Percentiles rank a stretch among this genome's conserved stretches.
phyloP scores from a whole-genome alignment of 306 rosid genomes.

The Ceratonia siliqua region DNA sequence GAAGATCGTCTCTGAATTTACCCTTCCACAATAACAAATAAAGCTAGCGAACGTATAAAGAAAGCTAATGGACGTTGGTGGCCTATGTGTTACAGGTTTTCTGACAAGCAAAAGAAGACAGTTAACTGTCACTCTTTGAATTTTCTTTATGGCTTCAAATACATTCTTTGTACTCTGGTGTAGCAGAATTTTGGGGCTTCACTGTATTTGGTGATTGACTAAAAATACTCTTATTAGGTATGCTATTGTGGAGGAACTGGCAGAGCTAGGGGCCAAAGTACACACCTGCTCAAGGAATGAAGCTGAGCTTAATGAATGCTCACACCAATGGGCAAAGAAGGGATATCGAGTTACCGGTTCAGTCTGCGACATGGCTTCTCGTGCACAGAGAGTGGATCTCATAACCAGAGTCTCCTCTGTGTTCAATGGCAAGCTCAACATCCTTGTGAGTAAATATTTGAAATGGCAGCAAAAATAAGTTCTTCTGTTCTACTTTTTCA shows the following conservation, averaged over 20 bases:
- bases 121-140: too few species aligned
- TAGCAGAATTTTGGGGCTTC: neutral
- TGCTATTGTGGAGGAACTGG: slow-evolving; percentile 29
- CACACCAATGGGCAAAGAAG: slow-evolving; percentile 6
- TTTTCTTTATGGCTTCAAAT: neutral
- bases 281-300: slow-evolving; percentile 29
- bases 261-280: slow-evolving; percentile 7
- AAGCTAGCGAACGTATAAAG: too few species aligned
- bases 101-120: too few species aligned
- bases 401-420: slow-evolving; percentile 5
- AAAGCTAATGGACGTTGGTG: too few species aligned
- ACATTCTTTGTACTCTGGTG: neutral
- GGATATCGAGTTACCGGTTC: slow-evolving; percentile 29
- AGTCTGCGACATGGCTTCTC: slow-evolving; percentile 9
- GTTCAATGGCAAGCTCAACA: slow-evolving; percentile 25
- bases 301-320: slow-evolving; percentile 15
- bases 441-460: slow-evolving; percentile 8
- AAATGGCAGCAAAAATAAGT: neutral
- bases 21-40: too few species aligned
- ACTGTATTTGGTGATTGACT: neutral
- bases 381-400: slow-evolving; percentile 18
- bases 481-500: too few species aligned
- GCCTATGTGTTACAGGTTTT: too few species aligned
- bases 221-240: neutral
- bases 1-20: too few species aligned